Conservation (phyloP, 2,329 filamentous ascomycete genomes). For the Gliomastix tumulicola region DNA sequence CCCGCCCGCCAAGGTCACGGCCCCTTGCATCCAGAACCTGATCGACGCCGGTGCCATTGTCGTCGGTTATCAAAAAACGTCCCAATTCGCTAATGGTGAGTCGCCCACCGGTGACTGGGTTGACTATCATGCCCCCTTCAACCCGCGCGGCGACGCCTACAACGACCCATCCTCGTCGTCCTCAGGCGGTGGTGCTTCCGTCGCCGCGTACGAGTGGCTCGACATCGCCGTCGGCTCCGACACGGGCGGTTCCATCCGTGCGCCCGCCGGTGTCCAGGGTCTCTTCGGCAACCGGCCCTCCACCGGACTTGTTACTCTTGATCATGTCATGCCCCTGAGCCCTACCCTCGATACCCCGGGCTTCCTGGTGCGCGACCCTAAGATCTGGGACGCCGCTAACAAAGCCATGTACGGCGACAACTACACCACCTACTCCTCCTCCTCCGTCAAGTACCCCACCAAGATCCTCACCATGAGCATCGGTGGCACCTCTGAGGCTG, state of each 20-base stretch:
- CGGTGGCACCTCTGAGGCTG: conserved; percentile 7
- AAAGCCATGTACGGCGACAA: conserved; percentile 22
- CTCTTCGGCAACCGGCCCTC: conserved; percentile 37
- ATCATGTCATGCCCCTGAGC: conserved; percentile 33
- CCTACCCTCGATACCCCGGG: conserved; percentile 35
- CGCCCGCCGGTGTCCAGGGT: conserved; percentile 32
- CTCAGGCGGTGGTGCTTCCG: conserved; percentile 26
- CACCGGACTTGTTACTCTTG: conserved; percentile 27
- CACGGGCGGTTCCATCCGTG: conserved; percentile 36
- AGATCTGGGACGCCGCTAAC: conserved; percentile 22
- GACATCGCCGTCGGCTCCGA: conserved; percentile 33
- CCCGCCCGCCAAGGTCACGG: conserved; percentile 37
- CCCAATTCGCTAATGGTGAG: conserved; percentile 36
- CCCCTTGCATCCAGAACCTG: conserved; percentile 45
- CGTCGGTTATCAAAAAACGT: conserved; percentile 38
- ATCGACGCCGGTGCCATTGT: conserved; percentile 51
- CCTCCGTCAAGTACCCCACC: conserved; percentile 17
- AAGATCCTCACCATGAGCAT: conserved; percentile 17
- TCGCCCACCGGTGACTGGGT: conserved; percentile 41
- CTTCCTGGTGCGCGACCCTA: conserved; percentile 27
- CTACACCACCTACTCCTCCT: conserved; percentile 19
- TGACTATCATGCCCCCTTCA: conserved; percentile 33
- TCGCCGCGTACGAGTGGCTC: conserved; percentile 35
- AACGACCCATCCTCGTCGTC: conserved; percentile 39
- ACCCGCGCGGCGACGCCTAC: conserved; percentile 39